A percentile compares a stretch with the other conserved stretches of the same genome.
These are phyloP conservation scores for Mycena alexandri DNA, from an alignment of 768 basidiomycete genomes.

Conservation along the genomic window DNA sequence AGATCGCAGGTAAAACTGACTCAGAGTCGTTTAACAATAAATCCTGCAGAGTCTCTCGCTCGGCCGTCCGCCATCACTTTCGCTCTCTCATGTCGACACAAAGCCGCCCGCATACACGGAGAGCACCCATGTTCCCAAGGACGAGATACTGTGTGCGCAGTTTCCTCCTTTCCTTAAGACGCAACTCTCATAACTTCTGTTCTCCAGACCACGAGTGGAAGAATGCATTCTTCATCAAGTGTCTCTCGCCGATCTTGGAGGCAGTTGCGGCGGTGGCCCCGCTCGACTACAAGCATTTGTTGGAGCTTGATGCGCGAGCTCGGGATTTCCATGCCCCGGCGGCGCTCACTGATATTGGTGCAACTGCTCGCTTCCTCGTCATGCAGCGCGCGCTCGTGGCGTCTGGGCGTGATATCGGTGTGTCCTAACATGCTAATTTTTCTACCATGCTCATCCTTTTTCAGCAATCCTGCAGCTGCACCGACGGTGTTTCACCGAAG, in stretches of 20 bases:
- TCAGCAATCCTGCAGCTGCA: conserved; percentile 77
- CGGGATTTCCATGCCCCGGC: conserved; percentile 69
- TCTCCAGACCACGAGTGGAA: conserved; percentile 78
- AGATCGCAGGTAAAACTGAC: conserved; percentile 30
- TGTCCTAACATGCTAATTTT: conserved; percentile 29
- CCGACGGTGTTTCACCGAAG: conserved; percentile 75
- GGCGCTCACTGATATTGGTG: conserved; percentile 56
- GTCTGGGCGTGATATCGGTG: conserved; percentile 75
- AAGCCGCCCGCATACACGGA: conserved; percentile 56
- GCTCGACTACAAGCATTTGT: conserved; percentile 64
- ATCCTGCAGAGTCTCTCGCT: conserved; percentile 72
- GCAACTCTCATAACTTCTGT: conserved; percentile 32
- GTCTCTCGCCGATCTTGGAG: conserved; percentile 73
- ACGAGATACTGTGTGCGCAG: conserved; percentile 64
- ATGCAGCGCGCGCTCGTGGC: conserved; percentile 76
- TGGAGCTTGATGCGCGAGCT: conserved; percentile 66
- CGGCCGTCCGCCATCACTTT: conserved; percentile 79
- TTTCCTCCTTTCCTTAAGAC: neutral
- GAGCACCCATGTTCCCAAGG: conserved; percentile 55
- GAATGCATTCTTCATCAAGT: conserved; percentile 71
- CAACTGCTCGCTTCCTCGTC: conserved; percentile 62
- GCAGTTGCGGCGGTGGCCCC: conserved; percentile 65
- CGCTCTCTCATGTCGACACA: conserved; percentile 73
- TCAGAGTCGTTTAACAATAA: neutral
- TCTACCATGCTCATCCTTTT: neutral